Percentiles rank a stretch among this genome's conserved stretches.
Evolutionary conservation across 768 basidiomycete genomes (phyloP).

Genomic region (Tephrocybe sp.): DNA sequence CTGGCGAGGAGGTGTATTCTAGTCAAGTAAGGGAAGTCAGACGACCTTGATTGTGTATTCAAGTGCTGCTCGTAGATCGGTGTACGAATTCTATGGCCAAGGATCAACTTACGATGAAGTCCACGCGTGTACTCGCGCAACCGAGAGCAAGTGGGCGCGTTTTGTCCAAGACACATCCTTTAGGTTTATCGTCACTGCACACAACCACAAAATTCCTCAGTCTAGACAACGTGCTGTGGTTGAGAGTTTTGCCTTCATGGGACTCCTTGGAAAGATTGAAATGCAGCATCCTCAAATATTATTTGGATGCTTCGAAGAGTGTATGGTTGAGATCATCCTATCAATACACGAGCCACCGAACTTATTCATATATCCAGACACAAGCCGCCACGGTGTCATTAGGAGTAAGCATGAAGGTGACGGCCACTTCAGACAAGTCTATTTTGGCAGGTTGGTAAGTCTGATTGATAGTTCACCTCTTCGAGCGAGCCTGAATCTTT

Average conservation of each 20-base stretch:
- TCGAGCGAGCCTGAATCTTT: neutral
- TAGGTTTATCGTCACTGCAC: slow-evolving; percentile 73
- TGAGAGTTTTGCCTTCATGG: slow-evolving; percentile 85
- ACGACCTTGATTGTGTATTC: slow-evolving; percentile 1
- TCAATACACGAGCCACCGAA: neutral
- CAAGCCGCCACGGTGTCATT: slow-evolving; percentile 43
- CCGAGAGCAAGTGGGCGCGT: slow-evolving; percentile 49
- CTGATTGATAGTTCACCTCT: slow-evolving; percentile 1
- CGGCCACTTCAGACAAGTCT: slow-evolving; percentile 67
- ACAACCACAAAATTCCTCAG: slow-evolving; percentile 73
- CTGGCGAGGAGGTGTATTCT: slow-evolving; percentile 78
- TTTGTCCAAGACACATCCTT: slow-evolving; percentile 71
- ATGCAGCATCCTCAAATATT: slow-evolving; percentile 76
- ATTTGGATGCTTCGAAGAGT: slow-evolving; percentile 83
- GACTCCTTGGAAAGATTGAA: slow-evolving; percentile 73
- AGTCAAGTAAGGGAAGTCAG: slow-evolving; percentile 56
- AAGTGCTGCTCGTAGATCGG: slow-evolving; percentile 44
- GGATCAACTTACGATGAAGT: slow-evolving; percentile 68
- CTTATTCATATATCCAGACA: slow-evolving; percentile 39
- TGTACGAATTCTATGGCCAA: slow-evolving; percentile 76
- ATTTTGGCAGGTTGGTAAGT: slow-evolving; percentile 86
- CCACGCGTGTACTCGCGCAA: slow-evolving; percentile 51
- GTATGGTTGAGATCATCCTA: slow-evolving; percentile 39
- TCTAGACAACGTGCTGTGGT: slow-evolving; percentile 63
- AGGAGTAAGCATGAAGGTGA: slow-evolving; percentile 56